phyloP scores from a whole-genome alignment of 441 rosid genomes.

The Populus hybrid region DNA sequence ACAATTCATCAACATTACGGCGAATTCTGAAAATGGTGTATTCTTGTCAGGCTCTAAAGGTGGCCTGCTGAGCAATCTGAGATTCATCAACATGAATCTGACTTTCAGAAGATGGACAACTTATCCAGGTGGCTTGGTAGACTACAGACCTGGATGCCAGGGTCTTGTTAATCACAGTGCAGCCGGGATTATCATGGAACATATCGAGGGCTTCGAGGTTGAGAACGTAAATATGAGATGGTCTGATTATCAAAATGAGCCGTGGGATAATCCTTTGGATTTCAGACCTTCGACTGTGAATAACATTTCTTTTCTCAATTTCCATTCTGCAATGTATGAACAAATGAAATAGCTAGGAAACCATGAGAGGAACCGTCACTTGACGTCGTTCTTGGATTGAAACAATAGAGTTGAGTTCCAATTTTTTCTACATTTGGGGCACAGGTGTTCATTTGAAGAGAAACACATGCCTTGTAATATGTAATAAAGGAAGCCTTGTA shows the following conservation, averaged over 20 bases:
- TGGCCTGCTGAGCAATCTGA: conserved; percentile 57
- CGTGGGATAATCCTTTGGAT: conserved; percentile 77
- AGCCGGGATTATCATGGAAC: conserved; percentile 87
- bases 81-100: conserved; percentile 61
- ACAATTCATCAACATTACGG: conserved; percentile 62
- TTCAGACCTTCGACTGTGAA: conserved; percentile 79
- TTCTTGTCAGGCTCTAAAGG: conserved; percentile 77
- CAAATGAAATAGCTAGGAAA: conserved; percentile 8
- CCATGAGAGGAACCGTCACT: not conserved
- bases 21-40: conserved; percentile 69
- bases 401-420: not conserved
- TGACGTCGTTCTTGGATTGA: not conserved
- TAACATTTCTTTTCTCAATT: conserved; percentile 58
- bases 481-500: not conserved
- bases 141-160: conserved; percentile 84
- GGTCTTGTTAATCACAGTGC: conserved; percentile 72
- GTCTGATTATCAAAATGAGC: conserved; percentile 33
- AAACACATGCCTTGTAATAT: not conserved
- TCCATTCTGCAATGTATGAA: conserved; percentile 49
- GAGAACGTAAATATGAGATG: conserved; percentile 76
- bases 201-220: conserved; percentile 66
- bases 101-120: conserved; percentile 69
- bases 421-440: not conserved
- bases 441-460: not conserved
- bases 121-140: conserved; percentile 62